Conservation (phyloP, 805 yeast species). For the Candida boidinii region DNA sequence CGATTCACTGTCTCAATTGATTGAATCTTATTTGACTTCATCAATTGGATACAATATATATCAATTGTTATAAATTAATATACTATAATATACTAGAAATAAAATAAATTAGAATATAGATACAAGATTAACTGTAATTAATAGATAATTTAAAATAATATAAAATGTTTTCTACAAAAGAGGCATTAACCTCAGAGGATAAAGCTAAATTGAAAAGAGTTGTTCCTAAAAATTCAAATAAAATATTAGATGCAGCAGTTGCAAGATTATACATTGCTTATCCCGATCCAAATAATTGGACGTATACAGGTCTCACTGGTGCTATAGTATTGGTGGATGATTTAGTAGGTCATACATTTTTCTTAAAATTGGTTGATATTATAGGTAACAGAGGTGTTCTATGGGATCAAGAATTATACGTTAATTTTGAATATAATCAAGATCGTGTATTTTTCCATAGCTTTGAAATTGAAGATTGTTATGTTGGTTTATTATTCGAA, state of each 20-base stretch:
- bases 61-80: no score
- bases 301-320: slow-evolving; percentile 81
- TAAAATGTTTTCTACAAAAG: slow-evolving; percentile 19
- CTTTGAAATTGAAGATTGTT: slow-evolving; percentile 87
- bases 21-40: no score
- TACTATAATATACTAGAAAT: no score
- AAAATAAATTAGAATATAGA: no score
- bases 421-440: slow-evolving; percentile 82
- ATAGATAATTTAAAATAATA: no score
- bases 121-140: no score
- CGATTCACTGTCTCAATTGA: no score
- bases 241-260: slow-evolving; percentile 82
- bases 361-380: slow-evolving; percentile 82
- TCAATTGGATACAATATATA: no score
- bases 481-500: slow-evolving; percentile 80
- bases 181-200: slow-evolving; percentile 45
- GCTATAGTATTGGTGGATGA: slow-evolving; percentile 87
- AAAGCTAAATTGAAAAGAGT: slow-evolving; percentile 86
- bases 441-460: slow-evolving; percentile 93
- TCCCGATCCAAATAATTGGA: slow-evolving; percentile 78
- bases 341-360: slow-evolving; percentile 88
- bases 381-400: slow-evolving; percentile 75
- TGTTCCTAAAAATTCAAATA: slow-evolving; percentile 81
- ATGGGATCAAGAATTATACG: slow-evolving; percentile 95
- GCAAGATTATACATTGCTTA: slow-evolving; percentile 86